phyloP scores from a whole-genome alignment of 164 flowering plant species.

The Tetracentron sinense region DNA sequence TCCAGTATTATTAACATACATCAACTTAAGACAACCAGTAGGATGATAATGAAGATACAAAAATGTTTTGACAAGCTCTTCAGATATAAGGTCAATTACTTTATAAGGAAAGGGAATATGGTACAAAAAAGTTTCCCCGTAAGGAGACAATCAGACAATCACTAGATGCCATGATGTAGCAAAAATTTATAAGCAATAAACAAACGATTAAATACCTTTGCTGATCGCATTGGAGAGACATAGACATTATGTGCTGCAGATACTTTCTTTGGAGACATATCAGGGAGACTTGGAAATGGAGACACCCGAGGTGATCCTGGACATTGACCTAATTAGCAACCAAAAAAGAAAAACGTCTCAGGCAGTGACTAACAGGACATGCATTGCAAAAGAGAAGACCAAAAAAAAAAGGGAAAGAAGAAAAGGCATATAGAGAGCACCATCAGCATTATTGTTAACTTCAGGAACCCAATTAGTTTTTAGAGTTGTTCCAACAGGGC shows the following conservation, averaged over 20 bases:
- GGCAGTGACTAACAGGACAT: not conserved
- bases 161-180: not conserved
- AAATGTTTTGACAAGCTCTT: not conserved
- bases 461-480: constrained; percentile 44
- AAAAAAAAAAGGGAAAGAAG: not conserved
- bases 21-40: too few species aligned
- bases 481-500: constrained; percentile 48
- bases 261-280: constrained; percentile 98
- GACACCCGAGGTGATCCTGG: constrained; percentile 79
- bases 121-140: not conserved
- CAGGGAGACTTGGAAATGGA: constrained; percentile 85
- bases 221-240: constrained; percentile 89
- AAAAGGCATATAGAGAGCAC: constrained; percentile 27
- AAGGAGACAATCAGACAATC: not conserved
- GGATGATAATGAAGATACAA: too few species aligned
- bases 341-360: constrained; percentile 7
- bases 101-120: too few species aligned
- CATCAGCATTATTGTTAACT: constrained; percentile 42
- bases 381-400: not conserved
- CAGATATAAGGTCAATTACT: not conserved
- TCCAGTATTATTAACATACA: not conserved
- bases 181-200: not conserved
- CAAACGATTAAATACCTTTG: constrained; percentile 54
- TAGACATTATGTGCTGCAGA: constrained; percentile 91
- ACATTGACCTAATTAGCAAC: constrained; percentile 48